These are phyloP conservation scores for Wickerhamomyces kurtzmanii DNA, from an alignment of 805 yeast genomes.

Conservation along the genomic window DNA sequence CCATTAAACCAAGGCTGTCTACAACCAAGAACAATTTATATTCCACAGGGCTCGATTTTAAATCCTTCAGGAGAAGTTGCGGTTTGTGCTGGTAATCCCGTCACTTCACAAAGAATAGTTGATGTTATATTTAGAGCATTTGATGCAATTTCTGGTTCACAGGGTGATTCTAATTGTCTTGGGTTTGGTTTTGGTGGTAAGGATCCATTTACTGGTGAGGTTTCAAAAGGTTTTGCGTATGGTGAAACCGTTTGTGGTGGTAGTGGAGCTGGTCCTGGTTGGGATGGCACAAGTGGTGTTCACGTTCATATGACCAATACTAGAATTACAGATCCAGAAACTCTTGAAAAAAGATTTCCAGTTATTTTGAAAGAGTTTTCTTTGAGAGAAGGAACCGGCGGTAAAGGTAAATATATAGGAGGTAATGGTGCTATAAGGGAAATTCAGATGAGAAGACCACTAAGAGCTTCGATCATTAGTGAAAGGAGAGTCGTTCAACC, in stretches of 20 bases:
- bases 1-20: constrained; percentile 51
- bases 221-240: constrained; percentile 34
- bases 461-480: constrained; percentile 30
- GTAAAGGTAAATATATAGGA: constrained; percentile 30
- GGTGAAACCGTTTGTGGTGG: constrained; percentile 43
- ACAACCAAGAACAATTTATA: constrained; percentile 29
- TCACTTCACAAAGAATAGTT: constrained; percentile 46
- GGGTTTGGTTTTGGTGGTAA: constrained; percentile 43
- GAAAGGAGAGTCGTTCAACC: constrained; percentile 38
- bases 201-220: constrained; percentile 20
- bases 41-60: constrained; percentile 23
- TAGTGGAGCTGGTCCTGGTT: constrained; percentile 34
- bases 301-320: constrained; percentile 40
- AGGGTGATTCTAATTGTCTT: constrained; percentile 49
- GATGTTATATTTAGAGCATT: constrained; percentile 45
- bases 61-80: constrained; percentile 32
- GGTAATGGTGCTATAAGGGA: constrained; percentile 38
- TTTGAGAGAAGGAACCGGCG: constrained; percentile 31
- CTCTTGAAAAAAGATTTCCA: constrained; percentile 37
- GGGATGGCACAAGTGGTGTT: constrained; percentile 32
- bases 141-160: constrained; percentile 49
- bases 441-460: constrained; percentile 24
- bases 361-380: constrained; percentile 29
- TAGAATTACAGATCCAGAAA: constrained; percentile 38
- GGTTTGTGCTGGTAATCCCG: constrained; percentile 45